Conservation (phyloP, 306 rosid genomes). For the Quercus agrifolia region DNA sequence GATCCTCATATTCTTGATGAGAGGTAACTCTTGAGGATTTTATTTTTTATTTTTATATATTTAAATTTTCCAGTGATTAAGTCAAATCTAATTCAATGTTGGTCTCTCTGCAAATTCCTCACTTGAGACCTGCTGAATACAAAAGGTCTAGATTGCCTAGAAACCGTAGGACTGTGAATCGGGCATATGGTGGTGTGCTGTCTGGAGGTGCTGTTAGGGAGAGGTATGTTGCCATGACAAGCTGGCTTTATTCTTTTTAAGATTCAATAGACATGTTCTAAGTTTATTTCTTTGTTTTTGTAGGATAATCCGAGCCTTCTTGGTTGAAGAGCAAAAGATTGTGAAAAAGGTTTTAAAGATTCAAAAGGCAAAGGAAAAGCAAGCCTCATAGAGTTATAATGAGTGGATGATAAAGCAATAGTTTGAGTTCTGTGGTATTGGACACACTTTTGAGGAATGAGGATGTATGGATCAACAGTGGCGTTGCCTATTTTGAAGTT, state of each 20-base stretch:
- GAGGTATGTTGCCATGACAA: conserved; percentile 31
- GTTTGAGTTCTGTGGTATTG: not conserved
- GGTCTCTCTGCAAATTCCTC: conserved; percentile 55
- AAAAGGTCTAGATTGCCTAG: conserved; percentile 20
- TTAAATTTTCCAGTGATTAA: not conserved
- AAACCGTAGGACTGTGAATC: conserved; percentile 77
- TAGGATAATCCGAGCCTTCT: conserved; percentile 76
- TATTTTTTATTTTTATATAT: too few relatives aligned
- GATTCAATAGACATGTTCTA: not conserved
- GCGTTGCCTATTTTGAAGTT: not conserved
- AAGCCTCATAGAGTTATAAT: not conserved
- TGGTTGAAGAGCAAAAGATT: conserved; percentile 62
- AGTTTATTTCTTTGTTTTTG: not conserved
- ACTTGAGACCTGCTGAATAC: conserved; percentile 20
- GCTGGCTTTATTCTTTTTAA: not conserved
- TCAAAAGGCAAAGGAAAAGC: conserved; percentile 82
- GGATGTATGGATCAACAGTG: not conserved
- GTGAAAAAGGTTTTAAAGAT: conserved; percentile 66
- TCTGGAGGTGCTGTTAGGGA: conserved; percentile 83
- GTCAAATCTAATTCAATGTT: not conserved
- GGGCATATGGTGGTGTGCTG: conserved; percentile 76
- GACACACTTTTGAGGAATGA: not conserved
- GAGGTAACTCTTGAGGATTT: too few relatives aligned
- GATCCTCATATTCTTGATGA: not conserved
- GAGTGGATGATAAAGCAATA: not conserved